These are phyloP conservation scores for Pistacia atlantica DNA, from an alignment of 345 rosid genomes.

Conservation along the genomic window DNA sequence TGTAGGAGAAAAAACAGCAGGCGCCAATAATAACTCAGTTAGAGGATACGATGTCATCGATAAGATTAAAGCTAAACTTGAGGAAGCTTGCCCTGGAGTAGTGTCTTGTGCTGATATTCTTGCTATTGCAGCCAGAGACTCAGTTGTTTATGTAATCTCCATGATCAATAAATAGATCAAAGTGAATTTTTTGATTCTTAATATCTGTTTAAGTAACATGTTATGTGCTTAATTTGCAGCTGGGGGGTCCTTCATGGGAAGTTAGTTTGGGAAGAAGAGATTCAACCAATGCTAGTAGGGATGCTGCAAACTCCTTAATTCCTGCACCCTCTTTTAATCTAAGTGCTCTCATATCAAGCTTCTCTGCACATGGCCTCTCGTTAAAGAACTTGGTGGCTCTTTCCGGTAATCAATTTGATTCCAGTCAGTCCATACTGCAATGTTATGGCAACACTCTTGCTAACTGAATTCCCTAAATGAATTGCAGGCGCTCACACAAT, in stretches of 20 bases:
- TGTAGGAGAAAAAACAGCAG: conserved; percentile 55
- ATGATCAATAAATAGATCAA: too few species aligned
- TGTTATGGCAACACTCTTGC: not conserved
- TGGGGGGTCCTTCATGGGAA: conserved; percentile 51
- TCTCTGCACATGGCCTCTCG: conserved; percentile 44
- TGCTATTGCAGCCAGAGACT: conserved; percentile 52
- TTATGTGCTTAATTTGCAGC: conserved; percentile 21
- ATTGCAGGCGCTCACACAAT: conserved; percentile 37
- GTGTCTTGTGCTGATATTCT: conserved; percentile 63
- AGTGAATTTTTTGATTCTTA: not conserved
- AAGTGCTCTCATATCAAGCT: conserved; percentile 37
- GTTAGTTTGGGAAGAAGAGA: conserved; percentile 54
- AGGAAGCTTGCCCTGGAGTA: conserved; percentile 47
- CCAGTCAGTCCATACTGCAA: not conserved
- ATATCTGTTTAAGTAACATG: not conserved
- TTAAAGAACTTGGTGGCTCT: conserved; percentile 45
- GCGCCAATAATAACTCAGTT: conserved; percentile 41
- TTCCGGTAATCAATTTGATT: conserved; percentile 28
- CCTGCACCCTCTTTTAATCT: conserved; percentile 43
- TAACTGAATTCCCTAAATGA: too few species aligned
- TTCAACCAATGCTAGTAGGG: conserved; percentile 40
- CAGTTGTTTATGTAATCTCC: conserved; percentile 39
- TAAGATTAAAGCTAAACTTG: conserved; percentile 45
- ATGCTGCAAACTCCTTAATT: conserved; percentile 30
- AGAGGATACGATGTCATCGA: conserved; percentile 53